phyloP scores from a whole-genome alignment of 2,329 filamentous ascomycete species.

The Colletotrichum lentis region DNA sequence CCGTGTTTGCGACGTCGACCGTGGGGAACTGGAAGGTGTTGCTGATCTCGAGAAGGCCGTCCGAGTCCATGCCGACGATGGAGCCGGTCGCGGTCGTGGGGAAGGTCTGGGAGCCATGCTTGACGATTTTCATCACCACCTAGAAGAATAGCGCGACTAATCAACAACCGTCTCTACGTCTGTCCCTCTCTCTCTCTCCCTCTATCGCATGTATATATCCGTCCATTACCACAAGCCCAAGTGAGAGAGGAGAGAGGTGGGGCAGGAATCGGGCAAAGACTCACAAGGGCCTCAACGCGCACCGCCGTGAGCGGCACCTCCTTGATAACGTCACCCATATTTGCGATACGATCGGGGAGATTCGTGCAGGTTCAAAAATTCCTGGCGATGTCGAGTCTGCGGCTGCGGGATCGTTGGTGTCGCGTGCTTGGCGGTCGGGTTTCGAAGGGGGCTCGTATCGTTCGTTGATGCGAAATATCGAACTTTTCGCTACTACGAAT shows the following conservation, averaged over 20 bases:
- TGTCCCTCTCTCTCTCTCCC: neutral
- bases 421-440: conserved; percentile 34
- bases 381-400: conserved; percentile 42
- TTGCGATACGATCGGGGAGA: conserved; percentile 46
- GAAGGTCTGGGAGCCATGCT: conserved; percentile 88
- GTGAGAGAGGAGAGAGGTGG: conserved; percentile 46
- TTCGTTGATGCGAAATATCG: conserved; percentile 50
- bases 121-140: conserved; percentile 98
- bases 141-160: conserved; percentile 48
- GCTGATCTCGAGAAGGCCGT: conserved; percentile 84
- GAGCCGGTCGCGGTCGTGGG: conserved; percentile 89
- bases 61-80: conserved; percentile 91
- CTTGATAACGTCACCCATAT: conserved; percentile 68
- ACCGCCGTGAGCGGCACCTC: conserved; percentile 83
- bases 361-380: conserved; percentile 38
- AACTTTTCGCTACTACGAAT: conserved; percentile 54
- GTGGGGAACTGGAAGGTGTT: conserved; percentile 95
- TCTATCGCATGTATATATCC: neutral
- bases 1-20: conserved; percentile 73
- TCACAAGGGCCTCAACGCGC: conserved; percentile 92
- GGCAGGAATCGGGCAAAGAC: conserved; percentile 49
- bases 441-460: conserved; percentile 27
- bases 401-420: conserved; percentile 42
- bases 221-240: conserved; percentile 37
- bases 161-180: conserved; percentile 31